Evolutionary conservation across 2,329 filamentous ascomycete genomes (phyloP).

Genomic region (Rutstroemia sp.): DNA sequence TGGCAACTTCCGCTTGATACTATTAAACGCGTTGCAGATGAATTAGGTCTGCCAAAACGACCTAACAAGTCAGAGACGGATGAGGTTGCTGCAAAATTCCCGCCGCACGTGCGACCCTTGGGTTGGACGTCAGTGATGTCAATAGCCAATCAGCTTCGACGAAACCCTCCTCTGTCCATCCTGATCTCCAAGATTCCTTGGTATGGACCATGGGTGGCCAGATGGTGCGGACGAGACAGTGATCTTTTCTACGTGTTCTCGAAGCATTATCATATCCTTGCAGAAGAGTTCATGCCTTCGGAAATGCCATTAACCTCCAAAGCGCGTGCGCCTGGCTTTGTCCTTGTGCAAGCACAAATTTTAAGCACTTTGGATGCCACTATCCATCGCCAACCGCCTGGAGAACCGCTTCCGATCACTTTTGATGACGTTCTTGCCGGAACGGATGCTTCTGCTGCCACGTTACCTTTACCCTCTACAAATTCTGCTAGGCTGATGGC

Average conservation of each 20-base stretch:
- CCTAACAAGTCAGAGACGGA: slow-evolving; percentile 36
- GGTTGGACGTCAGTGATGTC: slow-evolving; percentile 52
- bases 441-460: slow-evolving; percentile 47
- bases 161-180: slow-evolving; percentile 47
- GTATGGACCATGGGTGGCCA: slow-evolving; percentile 61
- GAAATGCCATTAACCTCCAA: slow-evolving; percentile 46
- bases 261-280: slow-evolving; percentile 62
- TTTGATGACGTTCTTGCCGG: slow-evolving; percentile 61
- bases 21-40: slow-evolving; percentile 53
- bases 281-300: slow-evolving; percentile 48
- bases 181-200: slow-evolving; percentile 55
- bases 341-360: slow-evolving; percentile 62
- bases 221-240: slow-evolving; percentile 67
- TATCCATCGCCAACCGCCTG: slow-evolving; percentile 51
- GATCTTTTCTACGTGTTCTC: slow-evolving; percentile 68
- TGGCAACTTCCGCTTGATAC: slow-evolving; percentile 55
- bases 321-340: slow-evolving; percentile 50
- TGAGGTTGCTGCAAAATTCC: slow-evolving; percentile 31
- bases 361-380: slow-evolving; percentile 59
- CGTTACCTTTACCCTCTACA: slow-evolving; percentile 45
- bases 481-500: slow-evolving; percentile 61
- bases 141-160: slow-evolving; percentile 46
- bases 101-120: slow-evolving; percentile 46
- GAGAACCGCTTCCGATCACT: slow-evolving; percentile 45
- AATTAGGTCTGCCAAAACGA: slow-evolving; percentile 51